Evolutionary conservation across 352 stramenopile species (phyloP), one percentile per base, ranked within the genome.

Genomic region (Globisporangium paddicum): DNA sequence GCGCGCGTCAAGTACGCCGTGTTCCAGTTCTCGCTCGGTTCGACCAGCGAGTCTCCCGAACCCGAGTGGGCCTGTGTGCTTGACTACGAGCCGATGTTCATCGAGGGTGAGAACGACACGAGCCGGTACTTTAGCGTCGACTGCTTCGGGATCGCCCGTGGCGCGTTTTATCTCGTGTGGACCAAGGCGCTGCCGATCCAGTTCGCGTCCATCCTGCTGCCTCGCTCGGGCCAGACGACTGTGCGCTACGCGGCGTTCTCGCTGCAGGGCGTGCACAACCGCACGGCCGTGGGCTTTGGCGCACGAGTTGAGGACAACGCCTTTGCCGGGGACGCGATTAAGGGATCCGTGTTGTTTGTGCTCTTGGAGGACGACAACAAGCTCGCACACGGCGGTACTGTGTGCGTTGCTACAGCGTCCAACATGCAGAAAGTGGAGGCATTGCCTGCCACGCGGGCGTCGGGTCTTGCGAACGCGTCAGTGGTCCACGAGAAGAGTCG

Each of bases 151-250:
- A 83, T 93, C 60, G 87, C 81, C 26, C 70, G 66, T 26, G 69
- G 64, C 13, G 77, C 80, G 3, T 71, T 93, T 50, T 93, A 90
- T 38, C 62, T 93, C 9, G 80, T 90, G 37, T 93, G 82, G 82
- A 68, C 73, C 14, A 59, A 72, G 14, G 77, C 72, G 32, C 59
- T 77, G 34, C 82, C 77, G 14, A 64, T 88, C 21, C 78, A 89
- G 51, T 77, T 93, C 55, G 69, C 66, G n/a, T 72, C 82, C 3
- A 82, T 92, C 46, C 61, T 87, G 35, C 55, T 92, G 37, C 82
- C 79, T 3, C 69, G 72, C 30, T 46, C 55, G n/a, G 68, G 68
- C 2, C 71, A 90, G 30, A 77, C 67, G 25, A 84, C 62, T 53
- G 71, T 89, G 26, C 74, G 71, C 1, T 92, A 77, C 4, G 63